Evolutionary conservation across 352 stramenopile species (phyloP).

Genomic region (Pythium plurisporium): DNA sequence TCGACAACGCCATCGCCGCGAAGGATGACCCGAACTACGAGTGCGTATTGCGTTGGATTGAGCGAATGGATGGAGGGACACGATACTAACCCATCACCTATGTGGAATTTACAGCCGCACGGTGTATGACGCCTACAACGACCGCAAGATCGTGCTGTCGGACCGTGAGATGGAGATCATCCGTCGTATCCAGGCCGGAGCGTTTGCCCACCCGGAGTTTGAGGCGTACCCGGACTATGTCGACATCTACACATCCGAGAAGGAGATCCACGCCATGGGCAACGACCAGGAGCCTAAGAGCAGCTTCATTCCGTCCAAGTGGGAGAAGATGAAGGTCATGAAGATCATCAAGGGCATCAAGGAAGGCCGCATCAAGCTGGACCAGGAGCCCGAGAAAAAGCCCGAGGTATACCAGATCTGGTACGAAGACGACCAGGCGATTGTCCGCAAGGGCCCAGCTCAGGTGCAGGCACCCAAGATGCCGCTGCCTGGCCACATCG

Average conservation of each 20-base stretch:
- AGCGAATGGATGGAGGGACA: no score
- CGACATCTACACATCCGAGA: constrained; percentile 86
- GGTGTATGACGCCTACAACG: constrained; percentile 99
- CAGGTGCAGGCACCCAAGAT: constrained; percentile 98
- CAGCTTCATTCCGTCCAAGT: constrained; percentile 96
- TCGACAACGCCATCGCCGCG: constrained; percentile 85
- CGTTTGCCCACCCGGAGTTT: constrained; percentile 90
- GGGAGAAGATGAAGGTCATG: constrained; percentile 97
- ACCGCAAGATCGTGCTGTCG: constrained; percentile 95
- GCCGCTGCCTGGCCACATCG: constrained; percentile 95
- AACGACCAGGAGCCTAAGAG: constrained; percentile 90
- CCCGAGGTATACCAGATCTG: constrained; percentile 90
- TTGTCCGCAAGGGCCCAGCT: constrained; percentile 90
- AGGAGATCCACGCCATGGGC: constrained; percentile 84
- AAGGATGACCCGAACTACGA: constrained; percentile 93
- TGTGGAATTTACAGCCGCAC: constrained; percentile 78
- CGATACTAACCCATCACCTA: neutral
- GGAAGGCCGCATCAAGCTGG: constrained; percentile 93
- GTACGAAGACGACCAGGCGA: constrained; percentile 87
- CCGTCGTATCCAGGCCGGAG: constrained; percentile 92
- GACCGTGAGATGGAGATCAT: constrained; percentile 98
- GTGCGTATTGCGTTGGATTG: constrained; percentile 33
- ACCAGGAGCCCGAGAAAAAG: constrained; percentile 91
- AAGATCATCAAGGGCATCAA: constrained; percentile 97
- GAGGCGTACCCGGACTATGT: constrained; percentile 91